Evolutionary conservation across 495 filamentous ascomycete genomes (phyloP), one percentile per base, ranked within the genome.

Genomic region (Clohesyomyces aquaticus): DNA sequence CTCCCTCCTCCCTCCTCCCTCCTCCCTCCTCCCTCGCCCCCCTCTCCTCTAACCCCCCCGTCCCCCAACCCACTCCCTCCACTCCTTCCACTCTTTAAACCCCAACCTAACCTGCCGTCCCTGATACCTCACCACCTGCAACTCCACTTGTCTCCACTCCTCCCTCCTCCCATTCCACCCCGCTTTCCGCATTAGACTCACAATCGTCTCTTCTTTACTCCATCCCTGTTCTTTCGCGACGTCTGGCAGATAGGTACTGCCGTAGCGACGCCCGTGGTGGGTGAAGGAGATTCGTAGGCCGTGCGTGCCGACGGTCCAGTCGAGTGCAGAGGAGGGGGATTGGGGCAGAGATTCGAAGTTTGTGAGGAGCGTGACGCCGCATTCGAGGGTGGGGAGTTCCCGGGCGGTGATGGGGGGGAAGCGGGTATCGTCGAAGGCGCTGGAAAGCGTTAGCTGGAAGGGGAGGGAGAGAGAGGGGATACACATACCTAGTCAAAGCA

Each of bases 191-290:
- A 97, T 96, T 68, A 96, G 75, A 73, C 89, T 93, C 35, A 90
- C 81, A 22, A 98, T 69, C 1, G 92, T 91, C 80, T 97, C 91
- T 76, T 96, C 92, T 75, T 94, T 96, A 14, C 86, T 91, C 94
- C 94, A 98, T 21, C 89, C 91, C 74, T 98, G 94, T 78, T 98
- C 94, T 3, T 82, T 78, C 1, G 93, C 85, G 11, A 98, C 93
- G 73, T 97, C 91, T 0, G 94, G 94, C 16, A 98, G 81, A 70
- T 98, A 98, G 0, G 93, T 97, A 10, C 91, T 85, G 10, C 77
- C 77, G 63, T 76, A 76, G 4, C 76, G 75, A 9, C 74, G 69
- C 0, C 61, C 66, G 50, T 74, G 71, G 62, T 73, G 60, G 16
- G 69, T 72, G 68, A 80, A 80, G 42, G 75, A 75, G 19, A 79